Evolutionary conservation across 495 filamentous ascomycete species (phyloP), one percentile per base, ranked within the genome.

Genomic region (Xylaria scruposa): DNA sequence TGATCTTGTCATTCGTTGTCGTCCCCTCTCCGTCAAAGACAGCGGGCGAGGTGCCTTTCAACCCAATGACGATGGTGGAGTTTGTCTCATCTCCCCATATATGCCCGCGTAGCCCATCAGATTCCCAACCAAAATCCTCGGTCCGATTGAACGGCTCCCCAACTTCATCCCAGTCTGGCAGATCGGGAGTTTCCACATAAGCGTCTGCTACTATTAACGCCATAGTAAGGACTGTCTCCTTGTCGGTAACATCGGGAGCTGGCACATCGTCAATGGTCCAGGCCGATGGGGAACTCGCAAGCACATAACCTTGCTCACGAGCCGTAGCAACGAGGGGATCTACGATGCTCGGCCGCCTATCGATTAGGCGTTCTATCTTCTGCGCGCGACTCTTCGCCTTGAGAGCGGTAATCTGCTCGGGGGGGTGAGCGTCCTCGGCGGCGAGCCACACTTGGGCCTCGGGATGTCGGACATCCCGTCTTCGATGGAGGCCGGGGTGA

Each of bases 11-110:
- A 77, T 97, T 98, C 5, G 94, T 97, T 0, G 94, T 97, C 0
- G 96, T 98, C 15, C 93, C 95, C 10, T 94, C 92, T 4, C 96
- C 96, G 79, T 98, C 96, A 78, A 97, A 98, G 12, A 98, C 90
- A 13, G 97, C 96, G 1, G 90, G 87, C 54, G 94, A 92, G 7
- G 94, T 97, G 24, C 95, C 94, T 81, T 99, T 99, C 40, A 99
- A 82, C 2, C 93, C 95, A 61, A 99, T 94, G 44, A 98, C 89
- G 67, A 99, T 86, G 2, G 95, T 98, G 38, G 86, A 87, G 79
- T 98, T 98, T 38, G 80, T 89, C 76, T 95, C 86, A 75, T 98
- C 93, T 13, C 91, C 90, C 80, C 95, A 99, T 40, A 99, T 90
- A 78, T 99, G 97, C 0, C 96, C 96, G 71, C 97, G 88, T 8